Conservation (phyloP, 139 green algal genomes). For the Chlorella sp. region DNA sequence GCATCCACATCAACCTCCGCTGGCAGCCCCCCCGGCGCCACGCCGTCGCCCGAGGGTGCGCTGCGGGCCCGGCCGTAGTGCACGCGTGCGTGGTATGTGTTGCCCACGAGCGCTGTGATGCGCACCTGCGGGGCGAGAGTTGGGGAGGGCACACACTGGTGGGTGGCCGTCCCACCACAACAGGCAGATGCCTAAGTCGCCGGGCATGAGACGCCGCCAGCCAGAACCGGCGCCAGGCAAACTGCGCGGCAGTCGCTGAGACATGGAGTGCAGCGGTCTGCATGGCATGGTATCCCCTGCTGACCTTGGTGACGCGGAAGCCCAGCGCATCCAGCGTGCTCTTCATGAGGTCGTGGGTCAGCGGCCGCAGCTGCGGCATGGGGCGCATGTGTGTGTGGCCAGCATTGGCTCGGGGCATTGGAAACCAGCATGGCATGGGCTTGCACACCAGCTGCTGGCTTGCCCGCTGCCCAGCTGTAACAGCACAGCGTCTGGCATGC, state of each 20-base stretch:
- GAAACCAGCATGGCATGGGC: no score
- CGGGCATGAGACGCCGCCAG: no score
- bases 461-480: no score
- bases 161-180: no score
- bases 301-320: conserved; percentile 61
- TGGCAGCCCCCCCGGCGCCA: neutral
- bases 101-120: conserved; percentile 58
- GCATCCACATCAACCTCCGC: conserved; percentile 79
- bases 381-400: neutral
- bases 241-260: no score
- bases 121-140: conserved; percentile 27
- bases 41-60: no score
- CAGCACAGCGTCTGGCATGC: no score
- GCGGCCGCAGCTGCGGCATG: conserved; percentile 50
- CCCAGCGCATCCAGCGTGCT: conserved; percentile 59
- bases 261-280: no score
- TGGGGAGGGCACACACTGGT: no score
- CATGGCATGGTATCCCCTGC: no score
- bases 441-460: no score
- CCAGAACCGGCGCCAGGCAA: neutral
- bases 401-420: neutral
- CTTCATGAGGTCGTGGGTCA: conserved; percentile 75
- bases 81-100: conserved; percentile 72
- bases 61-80: conserved; percentile 16
- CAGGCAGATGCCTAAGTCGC: no score